Conservation (phyloP, 1,284 basidiomycete species). For the Omphalotus olearius region DNA sequence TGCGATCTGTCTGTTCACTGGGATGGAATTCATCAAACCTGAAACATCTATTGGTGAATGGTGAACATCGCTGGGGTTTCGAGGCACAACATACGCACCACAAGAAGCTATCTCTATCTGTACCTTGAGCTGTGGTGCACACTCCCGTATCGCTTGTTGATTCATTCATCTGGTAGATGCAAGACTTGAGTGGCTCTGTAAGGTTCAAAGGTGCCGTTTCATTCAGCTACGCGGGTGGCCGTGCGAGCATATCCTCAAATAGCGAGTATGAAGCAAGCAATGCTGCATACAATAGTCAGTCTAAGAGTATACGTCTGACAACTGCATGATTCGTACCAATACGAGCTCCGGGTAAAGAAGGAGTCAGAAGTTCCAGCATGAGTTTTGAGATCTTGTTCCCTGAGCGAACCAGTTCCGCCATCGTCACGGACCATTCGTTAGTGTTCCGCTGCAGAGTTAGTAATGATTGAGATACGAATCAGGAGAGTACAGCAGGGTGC, state of each 20-base stretch:
- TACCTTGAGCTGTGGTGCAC: constrained; percentile 40
- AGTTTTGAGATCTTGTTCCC: constrained; percentile 40
- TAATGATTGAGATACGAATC: constrained; percentile 38
- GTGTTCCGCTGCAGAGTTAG: constrained; percentile 40
- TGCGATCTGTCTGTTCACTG: constrained; percentile 50
- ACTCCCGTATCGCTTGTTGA: constrained; percentile 22
- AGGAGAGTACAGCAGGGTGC: constrained; percentile 37
- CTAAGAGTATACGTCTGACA: not conserved
- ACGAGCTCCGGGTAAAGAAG: constrained; percentile 27
- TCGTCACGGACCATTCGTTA: constrained; percentile 45
- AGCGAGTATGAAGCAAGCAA: constrained; percentile 50
- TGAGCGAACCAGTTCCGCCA: constrained; percentile 38
- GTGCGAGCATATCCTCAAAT: constrained; percentile 48
- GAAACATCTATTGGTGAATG: not conserved
- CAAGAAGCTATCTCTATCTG: constrained; percentile 48
- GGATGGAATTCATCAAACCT: constrained; percentile 59
- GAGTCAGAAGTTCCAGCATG: constrained; percentile 36
- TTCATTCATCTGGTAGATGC: constrained; percentile 39
- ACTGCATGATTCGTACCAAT: constrained; percentile 22
- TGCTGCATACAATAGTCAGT: constrained; percentile 18
- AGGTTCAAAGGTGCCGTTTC: constrained; percentile 55
- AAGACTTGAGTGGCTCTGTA: constrained; percentile 42
- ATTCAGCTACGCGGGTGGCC: constrained; percentile 48
- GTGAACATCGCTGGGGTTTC: too few species aligned
- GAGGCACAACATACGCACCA: constrained; percentile 33